Conservation (phyloP, 1,284 basidiomycete genomes). For the Uromyces viciae-fabae region DNA sequence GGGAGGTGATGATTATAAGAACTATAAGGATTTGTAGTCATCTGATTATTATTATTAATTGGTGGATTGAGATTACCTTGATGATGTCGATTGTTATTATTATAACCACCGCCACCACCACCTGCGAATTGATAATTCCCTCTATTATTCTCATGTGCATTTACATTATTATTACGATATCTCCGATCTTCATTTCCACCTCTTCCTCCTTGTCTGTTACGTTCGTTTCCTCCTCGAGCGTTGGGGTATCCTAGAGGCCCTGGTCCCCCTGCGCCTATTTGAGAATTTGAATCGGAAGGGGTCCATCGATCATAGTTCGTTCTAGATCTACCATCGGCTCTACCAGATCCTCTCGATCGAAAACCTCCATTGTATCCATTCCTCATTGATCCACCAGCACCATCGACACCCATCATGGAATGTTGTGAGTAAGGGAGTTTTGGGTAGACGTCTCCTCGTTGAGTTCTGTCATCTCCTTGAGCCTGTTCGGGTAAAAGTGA, state of each 20-base stretch:
- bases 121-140: neutral
- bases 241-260: neutral
- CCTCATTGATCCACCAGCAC: neutral
- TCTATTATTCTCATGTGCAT: neutral
- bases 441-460: constrained; percentile 7
- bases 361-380: neutral
- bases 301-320: constrained; percentile 19
- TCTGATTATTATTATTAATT: neutral
- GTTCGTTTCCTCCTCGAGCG: neutral
- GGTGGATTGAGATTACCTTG: neutral
- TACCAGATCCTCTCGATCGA: constrained; percentile 5
- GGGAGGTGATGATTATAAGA: neutral
- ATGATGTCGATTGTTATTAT: neutral
- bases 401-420: neutral
- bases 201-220: constrained; percentile 6
- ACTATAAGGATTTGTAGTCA: neutral
- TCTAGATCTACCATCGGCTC: neutral
- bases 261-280: neutral
- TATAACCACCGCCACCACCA: neutral
- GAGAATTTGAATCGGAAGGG: constrained; percentile 1
- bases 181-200: neutral
- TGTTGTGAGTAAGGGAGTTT: neutral
- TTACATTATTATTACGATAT: neutral
- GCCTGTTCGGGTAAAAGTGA: constrained; percentile 7
- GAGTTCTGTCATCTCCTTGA: neutral